phyloP scores from a whole-genome alignment of 2,329 filamentous ascomycete species.

The Fusarium sublunatum region DNA sequence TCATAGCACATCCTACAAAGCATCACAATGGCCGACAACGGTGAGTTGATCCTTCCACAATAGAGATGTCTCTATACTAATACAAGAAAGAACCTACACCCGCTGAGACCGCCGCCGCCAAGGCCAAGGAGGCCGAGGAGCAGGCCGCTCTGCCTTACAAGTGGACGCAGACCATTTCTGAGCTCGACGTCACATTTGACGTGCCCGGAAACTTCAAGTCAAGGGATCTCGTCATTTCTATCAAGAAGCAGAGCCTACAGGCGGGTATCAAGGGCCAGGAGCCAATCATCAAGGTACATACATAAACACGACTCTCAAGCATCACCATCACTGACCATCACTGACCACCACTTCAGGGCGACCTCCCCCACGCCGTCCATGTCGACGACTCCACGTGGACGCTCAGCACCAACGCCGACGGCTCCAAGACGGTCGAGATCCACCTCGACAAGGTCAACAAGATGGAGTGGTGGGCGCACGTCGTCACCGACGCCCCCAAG shows the following conservation, averaged over 20 bases:
- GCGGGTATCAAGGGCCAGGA: constrained; percentile 90
- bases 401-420: constrained; percentile 76
- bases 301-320: constrained; percentile 36
- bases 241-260: constrained; percentile 81
- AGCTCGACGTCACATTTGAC: constrained; percentile 82
- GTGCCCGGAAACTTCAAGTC: constrained; percentile 88
- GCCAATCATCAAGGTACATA: constrained; percentile 83
- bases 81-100: constrained; percentile 60
- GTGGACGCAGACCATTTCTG: constrained; percentile 93
- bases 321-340: not conserved
- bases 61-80: constrained; percentile 38
- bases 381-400: constrained; percentile 97
- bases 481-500: constrained; percentile 85
- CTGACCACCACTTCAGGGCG: constrained; percentile 68
- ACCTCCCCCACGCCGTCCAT: constrained; percentile 81
- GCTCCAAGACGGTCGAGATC: constrained; percentile 75
- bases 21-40: constrained; percentile 56
- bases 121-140: constrained; percentile 82
- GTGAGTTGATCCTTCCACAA: not conserved
- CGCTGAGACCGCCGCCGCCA: constrained; percentile 68
- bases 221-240: constrained; percentile 82
- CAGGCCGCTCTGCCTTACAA: constrained; percentile 95
- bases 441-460: constrained; percentile 97
- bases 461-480: constrained; percentile 98
- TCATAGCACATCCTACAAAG: constrained; percentile 13